Base-by-base conservation (phyloP, 768 basidiomycete species). In the Lactifluus volemus region DNA sequence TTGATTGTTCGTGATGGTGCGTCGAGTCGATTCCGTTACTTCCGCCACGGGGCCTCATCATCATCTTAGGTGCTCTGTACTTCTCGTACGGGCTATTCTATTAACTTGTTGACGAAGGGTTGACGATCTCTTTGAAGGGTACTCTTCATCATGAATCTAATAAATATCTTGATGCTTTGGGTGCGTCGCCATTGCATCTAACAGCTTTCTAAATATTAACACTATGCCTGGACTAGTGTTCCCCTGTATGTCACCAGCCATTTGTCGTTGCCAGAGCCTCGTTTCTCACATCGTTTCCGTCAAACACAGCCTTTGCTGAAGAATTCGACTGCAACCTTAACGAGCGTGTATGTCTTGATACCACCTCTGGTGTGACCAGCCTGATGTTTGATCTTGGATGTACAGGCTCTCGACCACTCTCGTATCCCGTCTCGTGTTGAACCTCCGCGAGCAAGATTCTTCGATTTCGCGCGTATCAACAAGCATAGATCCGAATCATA, bases 1-100 rank as follows among this genome's bases (percentile, higher is more conserved):
- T 50, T 62, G 51, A 62, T 62, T 1, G 55, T 61, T 25, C 55
- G 60, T 42, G 60, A 61, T 21, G 55, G 61, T 58, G 30, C 12
- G 60, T 52, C 38, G 1, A 38, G 25, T 17, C 19, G 1, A 21
- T 29, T n/a, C n/a, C 2, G 3, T 12, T 29, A 4, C 11, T 11
- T 50, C 25, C 25, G 2, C 2, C 25, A 36, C 17, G 25, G 14
- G 19, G 19, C 8, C 19, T 53, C 10, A 62, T 19, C 21, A n/a
- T 45, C 51, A 15, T 34, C 17, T 4, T 25, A 62, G 61, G 61
- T 4, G 29, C 61, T 30, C 49, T 62, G 32, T 62, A 62, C 39
- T 62, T 41, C 51, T 62, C 61, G 61, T 62, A 49, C 30, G 61
- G 7, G 15, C 9, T 14, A 19, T 49, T 48, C 36, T 15, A 6